These are phyloP conservation scores for Penicillium verrucosum DNA, from an alignment of 2,329 filamentous ascomycete species.

Conservation along the genomic window DNA sequence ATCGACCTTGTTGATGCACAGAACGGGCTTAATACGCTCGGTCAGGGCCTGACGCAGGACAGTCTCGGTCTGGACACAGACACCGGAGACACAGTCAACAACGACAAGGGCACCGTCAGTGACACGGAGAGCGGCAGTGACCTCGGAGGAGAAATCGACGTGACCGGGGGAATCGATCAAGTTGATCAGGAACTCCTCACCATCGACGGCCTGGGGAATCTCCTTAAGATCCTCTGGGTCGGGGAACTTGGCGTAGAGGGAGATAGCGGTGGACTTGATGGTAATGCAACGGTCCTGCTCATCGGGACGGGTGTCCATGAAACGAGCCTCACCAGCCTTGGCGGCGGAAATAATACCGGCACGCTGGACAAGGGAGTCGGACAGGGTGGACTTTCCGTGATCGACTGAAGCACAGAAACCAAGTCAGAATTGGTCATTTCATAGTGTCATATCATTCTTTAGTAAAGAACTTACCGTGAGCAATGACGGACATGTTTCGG, in stretches of 20 bases:
- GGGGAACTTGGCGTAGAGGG: slow-evolving; percentile 82
- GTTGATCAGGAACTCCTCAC: slow-evolving; percentile 99
- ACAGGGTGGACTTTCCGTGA: slow-evolving; percentile 99
- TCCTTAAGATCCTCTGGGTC: slow-evolving; percentile 90
- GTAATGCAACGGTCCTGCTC: slow-evolving; percentile 99
- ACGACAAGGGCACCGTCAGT: slow-evolving; percentile 99
- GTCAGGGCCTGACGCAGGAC: slow-evolving; percentile 97
- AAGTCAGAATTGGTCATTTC: slow-evolving; percentile 7
- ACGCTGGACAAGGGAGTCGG: slow-evolving; percentile 98
- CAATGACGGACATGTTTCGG: slow-evolving; percentile 99
- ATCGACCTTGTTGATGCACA: slow-evolving; percentile 99
- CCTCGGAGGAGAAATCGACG: slow-evolving; percentile 99
- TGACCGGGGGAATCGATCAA: slow-evolving; percentile 99
- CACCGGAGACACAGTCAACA: slow-evolving; percentile 99
- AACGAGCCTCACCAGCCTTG: slow-evolving; percentile 93
- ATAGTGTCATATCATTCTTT: neutral
- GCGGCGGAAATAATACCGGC: slow-evolving; percentile 98
- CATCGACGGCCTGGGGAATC: slow-evolving; percentile 80
- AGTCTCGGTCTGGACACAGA: slow-evolving; percentile 99
- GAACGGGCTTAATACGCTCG: slow-evolving; percentile 99
- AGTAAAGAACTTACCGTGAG: slow-evolving; percentile 65
- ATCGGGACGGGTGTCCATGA: slow-evolving; percentile 94
- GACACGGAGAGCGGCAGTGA: slow-evolving; percentile 98
- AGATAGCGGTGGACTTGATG: slow-evolving; percentile 99
- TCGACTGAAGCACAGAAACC: slow-evolving; percentile 60